Percentiles rank a stretch among this genome's conserved stretches.
phyloP scores from a whole-genome alignment of 306 rosid species.

The Pueraria montana region DNA sequence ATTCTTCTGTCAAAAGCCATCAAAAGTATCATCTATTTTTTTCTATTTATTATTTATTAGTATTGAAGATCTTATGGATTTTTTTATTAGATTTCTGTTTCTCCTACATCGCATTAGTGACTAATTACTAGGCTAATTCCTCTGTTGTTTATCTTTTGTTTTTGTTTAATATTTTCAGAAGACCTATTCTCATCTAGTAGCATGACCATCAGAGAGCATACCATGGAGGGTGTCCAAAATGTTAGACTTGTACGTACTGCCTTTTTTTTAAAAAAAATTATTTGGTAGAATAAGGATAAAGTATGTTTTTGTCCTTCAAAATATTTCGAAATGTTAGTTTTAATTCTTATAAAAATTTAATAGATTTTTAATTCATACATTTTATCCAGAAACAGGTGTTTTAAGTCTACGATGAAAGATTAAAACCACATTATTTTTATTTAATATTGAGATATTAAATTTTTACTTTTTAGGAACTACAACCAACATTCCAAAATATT shows the following conservation, averaged over 20 bases:
- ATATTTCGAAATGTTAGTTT: too few relatives aligned
- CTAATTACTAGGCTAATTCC: background rate
- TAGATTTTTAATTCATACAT: too few relatives aligned
- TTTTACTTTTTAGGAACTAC: too few relatives aligned
- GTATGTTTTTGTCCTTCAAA: too few relatives aligned
- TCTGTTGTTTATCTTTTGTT: background rate
- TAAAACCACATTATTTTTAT: too few relatives aligned
- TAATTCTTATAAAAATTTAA: too few relatives aligned
- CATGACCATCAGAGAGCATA: background rate
- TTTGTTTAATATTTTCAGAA: background rate
- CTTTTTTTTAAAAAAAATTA: background rate
- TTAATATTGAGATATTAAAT: too few relatives aligned
- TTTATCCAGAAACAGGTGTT: too few relatives aligned
- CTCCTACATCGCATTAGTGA: background rate
- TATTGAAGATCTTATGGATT: background rate
- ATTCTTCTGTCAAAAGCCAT: background rate
- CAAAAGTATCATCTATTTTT: too few relatives aligned
- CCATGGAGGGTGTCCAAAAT: background rate
- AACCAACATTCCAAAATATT: too few relatives aligned
- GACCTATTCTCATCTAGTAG: background rate
- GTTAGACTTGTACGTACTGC: background rate
- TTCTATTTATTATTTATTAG: background rate
- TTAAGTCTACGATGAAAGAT: too few relatives aligned
- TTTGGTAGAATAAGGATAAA: background rate
- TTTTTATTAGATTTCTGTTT: background rate